Evolutionary conservation across 2,329 filamentous ascomycete genomes (phyloP).

Genomic region (Trichophyton rubrum): DNA sequence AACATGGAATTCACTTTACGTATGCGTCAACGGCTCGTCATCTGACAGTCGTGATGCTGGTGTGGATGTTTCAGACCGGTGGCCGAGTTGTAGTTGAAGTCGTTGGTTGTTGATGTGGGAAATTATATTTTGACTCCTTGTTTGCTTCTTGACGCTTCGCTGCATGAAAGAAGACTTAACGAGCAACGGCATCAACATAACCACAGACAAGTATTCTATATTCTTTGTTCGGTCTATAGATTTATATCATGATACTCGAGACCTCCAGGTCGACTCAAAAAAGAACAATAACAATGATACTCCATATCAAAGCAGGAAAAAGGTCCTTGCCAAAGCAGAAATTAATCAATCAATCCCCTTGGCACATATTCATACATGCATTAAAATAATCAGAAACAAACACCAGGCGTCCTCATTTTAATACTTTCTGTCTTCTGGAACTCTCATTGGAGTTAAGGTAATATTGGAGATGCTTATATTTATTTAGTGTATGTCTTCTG

Average conservation of each 20-base stretch:
- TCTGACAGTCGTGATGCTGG: no score
- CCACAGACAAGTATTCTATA: not conserved
- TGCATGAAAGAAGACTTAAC: not conserved
- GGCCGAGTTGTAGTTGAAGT: not conserved
- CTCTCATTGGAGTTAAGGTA: not conserved
- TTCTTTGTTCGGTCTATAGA: constrained; percentile 1
- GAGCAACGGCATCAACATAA: not conserved
- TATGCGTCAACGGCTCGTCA: no score
- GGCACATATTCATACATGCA: constrained; percentile 6
- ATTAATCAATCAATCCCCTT: not conserved
- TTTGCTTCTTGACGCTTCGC: not conserved
- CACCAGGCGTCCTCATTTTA: constrained; percentile 4
- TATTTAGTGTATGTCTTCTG: constrained; percentile 56
- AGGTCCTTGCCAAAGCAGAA: not conserved
- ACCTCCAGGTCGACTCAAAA: not conserved
- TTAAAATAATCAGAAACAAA: not conserved
- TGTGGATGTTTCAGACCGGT: no score
- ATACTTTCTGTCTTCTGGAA: not conserved
- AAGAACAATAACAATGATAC: not conserved
- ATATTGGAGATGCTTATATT: constrained; percentile 1
- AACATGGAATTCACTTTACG: no score
- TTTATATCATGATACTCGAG: not conserved
- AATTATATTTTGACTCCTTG: not conserved
- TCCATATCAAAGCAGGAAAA: not conserved
- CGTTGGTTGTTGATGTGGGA: not conserved